Evolutionary conservation across 2,329 filamentous ascomycete genomes (phyloP), one percentile per base, ranked within the genome.

Genomic region (Fusarium piperis): DNA sequence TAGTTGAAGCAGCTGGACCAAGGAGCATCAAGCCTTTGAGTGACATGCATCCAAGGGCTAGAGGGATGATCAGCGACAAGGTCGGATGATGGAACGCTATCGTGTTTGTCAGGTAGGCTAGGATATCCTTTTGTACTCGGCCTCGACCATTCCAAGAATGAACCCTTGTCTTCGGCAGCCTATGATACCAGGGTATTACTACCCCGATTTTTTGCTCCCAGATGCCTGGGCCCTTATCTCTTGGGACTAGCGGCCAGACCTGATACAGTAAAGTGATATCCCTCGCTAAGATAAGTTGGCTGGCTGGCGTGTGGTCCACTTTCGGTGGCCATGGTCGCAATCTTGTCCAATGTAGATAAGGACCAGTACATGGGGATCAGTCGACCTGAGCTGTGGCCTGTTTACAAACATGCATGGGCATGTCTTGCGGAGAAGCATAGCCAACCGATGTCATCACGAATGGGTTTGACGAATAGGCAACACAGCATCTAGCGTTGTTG

Each of bases 111-210:
- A 56, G 16, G 33, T 7, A 56, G 52, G 52, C 52, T 8, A 2
- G 52, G 33, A 36, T 56, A 38, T 33, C 52, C 52, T 38, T 56
- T 56, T 56, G 52, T 56, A 41, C 38, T 33, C 30, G 56, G 28
- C 38, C 26, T 39, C 13, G 28, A 28, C 36, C 23, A 32, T 44
- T 59, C 26, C n/a, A 28, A 30, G 7, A 44, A 33, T 13, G 26
- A 32, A n/a, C 28, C 23, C 20, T 46, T 28, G 56, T 59, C 32
- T 41, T 20, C 4, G 28, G 46, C n/a, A 59, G 56, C 28, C 23
- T n/a, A 60, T 52, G 58, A 52, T 60, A 12, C 33, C 28, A 32
- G 41, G 28, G 41, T 32, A 60, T 60, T 60, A 44, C 41, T 60
- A 60, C 58, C 58, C 58, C 58, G 44, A 60, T 60, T 23, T 26